A percentile compares a stretch with the other conserved stretches of the same genome.
phyloP scores from a whole-genome alignment of 208 protist genomes.

The Trypanosoma grayi region DNA sequence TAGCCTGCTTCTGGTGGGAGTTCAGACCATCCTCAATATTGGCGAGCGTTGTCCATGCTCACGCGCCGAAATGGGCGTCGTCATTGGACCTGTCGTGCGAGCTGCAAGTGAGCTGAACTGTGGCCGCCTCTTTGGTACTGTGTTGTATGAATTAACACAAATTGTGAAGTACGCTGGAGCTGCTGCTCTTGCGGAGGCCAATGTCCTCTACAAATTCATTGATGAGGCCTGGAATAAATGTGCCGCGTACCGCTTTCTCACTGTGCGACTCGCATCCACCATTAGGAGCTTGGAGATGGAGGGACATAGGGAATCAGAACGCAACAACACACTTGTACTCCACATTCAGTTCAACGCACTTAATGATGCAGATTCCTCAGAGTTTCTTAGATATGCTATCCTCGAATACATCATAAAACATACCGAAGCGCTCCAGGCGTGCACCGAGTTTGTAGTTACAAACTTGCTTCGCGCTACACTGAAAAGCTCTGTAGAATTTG shows the following conservation, averaged over 20 bases:
- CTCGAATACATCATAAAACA: slow-evolving; percentile 76
- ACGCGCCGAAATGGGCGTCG: slow-evolving; percentile 50
- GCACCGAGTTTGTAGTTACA: slow-evolving; percentile 48
- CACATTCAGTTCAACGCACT: slow-evolving; percentile 77
- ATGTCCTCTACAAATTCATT: slow-evolving; percentile 60
- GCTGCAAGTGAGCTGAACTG: slow-evolving; percentile 45
- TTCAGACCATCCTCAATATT: slow-evolving; percentile 82
- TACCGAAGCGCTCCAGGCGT: slow-evolving; percentile 56
- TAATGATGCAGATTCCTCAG: slow-evolving; percentile 40
- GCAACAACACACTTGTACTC: slow-evolving; percentile 43
- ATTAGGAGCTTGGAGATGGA: slow-evolving; percentile 53
- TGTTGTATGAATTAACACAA: slow-evolving; percentile 72
- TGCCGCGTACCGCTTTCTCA: slow-evolving; percentile 65
- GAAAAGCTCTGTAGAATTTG: slow-evolving; percentile 47
- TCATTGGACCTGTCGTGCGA: slow-evolving; percentile 57
- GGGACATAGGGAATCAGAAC: slow-evolving; percentile 38
- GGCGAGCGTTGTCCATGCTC: slow-evolving; percentile 64
- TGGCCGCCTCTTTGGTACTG: slow-evolving; percentile 51
- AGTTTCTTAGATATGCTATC: slow-evolving; percentile 68
- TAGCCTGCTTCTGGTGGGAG: slow-evolving; percentile 41
- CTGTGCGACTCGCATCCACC: slow-evolving; percentile 68
- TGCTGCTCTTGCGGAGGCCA: slow-evolving; percentile 38
- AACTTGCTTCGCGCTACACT: slow-evolving; percentile 61
- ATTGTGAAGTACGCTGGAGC: slow-evolving; percentile 60
- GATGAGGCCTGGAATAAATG: slow-evolving; percentile 60